Conservation (phyloP, 2,329 filamentous ascomycete genomes). For the Whalleya microplaca region DNA sequence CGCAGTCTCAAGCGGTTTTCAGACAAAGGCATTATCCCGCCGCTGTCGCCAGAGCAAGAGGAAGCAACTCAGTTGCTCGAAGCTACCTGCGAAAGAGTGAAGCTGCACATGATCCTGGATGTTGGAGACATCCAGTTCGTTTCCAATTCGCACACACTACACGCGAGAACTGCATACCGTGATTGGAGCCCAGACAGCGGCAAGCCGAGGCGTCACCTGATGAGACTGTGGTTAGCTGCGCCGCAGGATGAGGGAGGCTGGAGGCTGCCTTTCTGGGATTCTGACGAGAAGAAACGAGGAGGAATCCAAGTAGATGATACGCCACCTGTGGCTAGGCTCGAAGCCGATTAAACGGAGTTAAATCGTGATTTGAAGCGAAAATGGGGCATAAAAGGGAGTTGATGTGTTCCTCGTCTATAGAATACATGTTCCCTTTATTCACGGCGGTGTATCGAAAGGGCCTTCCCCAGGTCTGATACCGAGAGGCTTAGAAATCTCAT, state of each 20-base stretch:
- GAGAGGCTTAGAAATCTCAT: too few relatives aligned
- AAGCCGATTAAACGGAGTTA: slow-evolving; percentile 66
- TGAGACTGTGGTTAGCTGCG: slow-evolving; percentile 83
- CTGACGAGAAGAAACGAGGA: slow-evolving; percentile 81
- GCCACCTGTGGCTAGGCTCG: slow-evolving; percentile 72
- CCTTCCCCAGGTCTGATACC: too few relatives aligned
- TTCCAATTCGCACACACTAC: slow-evolving; percentile 78
- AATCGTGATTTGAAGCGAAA: background rate
- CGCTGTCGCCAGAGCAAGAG: slow-evolving; percentile 69
- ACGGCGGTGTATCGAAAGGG: too few relatives aligned
- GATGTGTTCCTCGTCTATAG: too few relatives aligned
- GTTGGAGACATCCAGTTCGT: slow-evolving; percentile 89
- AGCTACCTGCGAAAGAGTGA: slow-evolving; percentile 71
- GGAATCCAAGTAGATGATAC: slow-evolving; percentile 87
- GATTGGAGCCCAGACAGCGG: slow-evolving; percentile 65
- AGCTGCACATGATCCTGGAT: slow-evolving; percentile 84
- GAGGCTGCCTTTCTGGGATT: slow-evolving; percentile 82
- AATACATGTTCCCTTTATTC: too few relatives aligned
- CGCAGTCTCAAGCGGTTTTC: slow-evolving; percentile 76
- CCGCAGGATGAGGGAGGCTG: slow-evolving; percentile 84
- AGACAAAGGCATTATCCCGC: slow-evolving; percentile 71
- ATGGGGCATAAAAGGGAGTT: background rate
- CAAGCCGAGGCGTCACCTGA: slow-evolving; percentile 72
- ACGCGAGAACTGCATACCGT: slow-evolving; percentile 80
- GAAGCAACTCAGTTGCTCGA: slow-evolving; percentile 73